Evolutionary conservation across 805 yeast species (phyloP).

Genomic region (Nakazawaea populi): DNA sequence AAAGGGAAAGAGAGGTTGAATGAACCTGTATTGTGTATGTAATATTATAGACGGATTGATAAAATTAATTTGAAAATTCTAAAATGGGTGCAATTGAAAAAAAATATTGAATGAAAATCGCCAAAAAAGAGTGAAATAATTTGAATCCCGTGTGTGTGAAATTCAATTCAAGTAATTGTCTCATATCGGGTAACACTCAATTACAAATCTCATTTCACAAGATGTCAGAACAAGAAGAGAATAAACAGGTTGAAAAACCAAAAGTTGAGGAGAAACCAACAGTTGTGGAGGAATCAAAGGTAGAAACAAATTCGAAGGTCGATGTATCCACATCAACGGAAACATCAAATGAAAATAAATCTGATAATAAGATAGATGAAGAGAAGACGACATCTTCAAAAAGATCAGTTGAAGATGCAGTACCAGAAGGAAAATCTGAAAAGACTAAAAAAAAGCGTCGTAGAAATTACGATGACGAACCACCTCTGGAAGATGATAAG

Average conservation of each 20-base stretch:
- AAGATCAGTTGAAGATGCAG: constrained; percentile 16
- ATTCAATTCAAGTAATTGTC: too few species aligned
- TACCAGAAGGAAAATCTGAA: constrained; percentile 5
- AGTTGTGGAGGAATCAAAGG: neutral
- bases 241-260: neutral
- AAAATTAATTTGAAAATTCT: neutral
- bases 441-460: constrained; percentile 42
- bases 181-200: neutral
- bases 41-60: neutral
- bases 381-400: constrained; percentile 2
- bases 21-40: too few species aligned
- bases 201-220: neutral
- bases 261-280: neutral
- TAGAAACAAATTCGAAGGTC: neutral
- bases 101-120: neutral
- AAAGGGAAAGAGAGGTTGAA: neutral
- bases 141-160: too few species aligned
- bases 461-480: constrained; percentile 56
- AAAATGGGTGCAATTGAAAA: neutral
- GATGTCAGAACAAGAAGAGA: constrained; percentile 1
- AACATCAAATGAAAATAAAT: too few species aligned
- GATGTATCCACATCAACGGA: neutral
- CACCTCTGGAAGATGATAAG: constrained; percentile 40
- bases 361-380: too few species aligned
- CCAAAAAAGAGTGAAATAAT: too few species aligned